phyloP scores from a whole-genome alignment of 805 yeast species.

The Isabelozyma gotoi region DNA sequence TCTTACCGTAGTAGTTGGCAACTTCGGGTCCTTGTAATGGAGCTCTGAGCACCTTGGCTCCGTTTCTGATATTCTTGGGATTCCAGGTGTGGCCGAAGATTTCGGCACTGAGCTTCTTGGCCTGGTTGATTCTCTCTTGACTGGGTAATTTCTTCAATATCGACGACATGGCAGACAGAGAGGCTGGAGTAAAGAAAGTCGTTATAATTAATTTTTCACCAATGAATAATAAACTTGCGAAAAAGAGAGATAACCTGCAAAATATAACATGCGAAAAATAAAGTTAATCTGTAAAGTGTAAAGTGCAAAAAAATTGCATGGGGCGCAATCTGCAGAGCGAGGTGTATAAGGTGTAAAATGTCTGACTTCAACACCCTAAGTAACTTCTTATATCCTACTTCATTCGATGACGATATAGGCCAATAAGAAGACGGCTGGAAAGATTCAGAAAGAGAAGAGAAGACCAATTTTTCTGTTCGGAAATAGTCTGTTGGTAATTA shows the following conservation, averaged over 20 bases:
- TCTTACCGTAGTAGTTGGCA: slow-evolving; percentile 66
- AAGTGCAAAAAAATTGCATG: too few species aligned
- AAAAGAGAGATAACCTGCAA: neutral
- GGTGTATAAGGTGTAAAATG: too few species aligned
- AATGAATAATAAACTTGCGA: neutral
- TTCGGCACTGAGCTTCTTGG: slow-evolving; percentile 59
- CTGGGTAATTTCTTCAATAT: slow-evolving; percentile 39
- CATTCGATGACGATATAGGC: too few species aligned
- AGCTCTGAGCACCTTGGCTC: slow-evolving; percentile 64
- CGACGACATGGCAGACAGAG: slow-evolving; percentile 17
- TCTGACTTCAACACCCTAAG: too few species aligned
- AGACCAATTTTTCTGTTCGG: too few species aligned
- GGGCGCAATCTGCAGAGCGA: too few species aligned
- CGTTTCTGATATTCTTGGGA: slow-evolving; percentile 66
- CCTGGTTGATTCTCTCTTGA: slow-evolving; percentile 50
- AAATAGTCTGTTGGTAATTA: too few species aligned
- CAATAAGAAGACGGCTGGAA: too few species aligned
- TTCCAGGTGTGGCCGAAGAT: slow-evolving; percentile 72
- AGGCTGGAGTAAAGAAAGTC: neutral
- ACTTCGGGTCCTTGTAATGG: slow-evolving; percentile 74
- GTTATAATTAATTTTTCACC: neutral
- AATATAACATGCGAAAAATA: neutral
- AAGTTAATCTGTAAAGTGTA: too few species aligned
- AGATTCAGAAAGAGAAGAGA: too few species aligned
- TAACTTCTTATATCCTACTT: too few species aligned